Conservation (phyloP, 176 grass and related monocot species). For the Cymbopogon citratus region DNA sequence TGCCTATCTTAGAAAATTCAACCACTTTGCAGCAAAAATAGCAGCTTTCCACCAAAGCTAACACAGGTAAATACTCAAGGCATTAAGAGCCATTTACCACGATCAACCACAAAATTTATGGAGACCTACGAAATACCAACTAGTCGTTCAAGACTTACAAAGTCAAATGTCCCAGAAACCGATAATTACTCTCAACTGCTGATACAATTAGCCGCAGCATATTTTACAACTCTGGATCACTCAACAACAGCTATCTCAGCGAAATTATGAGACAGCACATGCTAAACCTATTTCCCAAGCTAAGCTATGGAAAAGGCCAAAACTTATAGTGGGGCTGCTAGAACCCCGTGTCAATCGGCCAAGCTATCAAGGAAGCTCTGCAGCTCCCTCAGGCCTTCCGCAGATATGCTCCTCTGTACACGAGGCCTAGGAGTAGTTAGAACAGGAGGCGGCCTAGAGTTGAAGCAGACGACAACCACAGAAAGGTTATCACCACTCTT, state of each 20-base stretch:
- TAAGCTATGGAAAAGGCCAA: constrained; percentile 39
- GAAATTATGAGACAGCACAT: constrained; percentile 34
- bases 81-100: neutral
- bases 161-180: neutral
- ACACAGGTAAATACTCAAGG: neutral
- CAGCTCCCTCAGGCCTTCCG: constrained; percentile 78
- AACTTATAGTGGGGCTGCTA: constrained; percentile 8
- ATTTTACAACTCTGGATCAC: constrained; percentile 55
- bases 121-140: neutral
- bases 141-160: constrained; percentile 3
- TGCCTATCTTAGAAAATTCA: neutral
- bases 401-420: constrained; percentile 92
- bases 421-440: constrained; percentile 61
- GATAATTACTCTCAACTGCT: constrained; percentile 34
- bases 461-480: constrained; percentile 80
- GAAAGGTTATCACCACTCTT: constrained; percentile 78
- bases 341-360: constrained; percentile 39
- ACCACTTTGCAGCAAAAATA: neutral
- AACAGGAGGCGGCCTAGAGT: constrained; percentile 52
- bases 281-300: constrained; percentile 39
- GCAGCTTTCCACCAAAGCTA: neutral
- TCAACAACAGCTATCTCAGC: constrained; percentile 53
- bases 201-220: constrained; percentile 64
- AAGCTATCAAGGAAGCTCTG: constrained; percentile 85
- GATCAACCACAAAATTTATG: neutral